Evolutionary conservation across 2,329 filamentous ascomycete species (phyloP).

Genomic region (Alternaria sp.): DNA sequence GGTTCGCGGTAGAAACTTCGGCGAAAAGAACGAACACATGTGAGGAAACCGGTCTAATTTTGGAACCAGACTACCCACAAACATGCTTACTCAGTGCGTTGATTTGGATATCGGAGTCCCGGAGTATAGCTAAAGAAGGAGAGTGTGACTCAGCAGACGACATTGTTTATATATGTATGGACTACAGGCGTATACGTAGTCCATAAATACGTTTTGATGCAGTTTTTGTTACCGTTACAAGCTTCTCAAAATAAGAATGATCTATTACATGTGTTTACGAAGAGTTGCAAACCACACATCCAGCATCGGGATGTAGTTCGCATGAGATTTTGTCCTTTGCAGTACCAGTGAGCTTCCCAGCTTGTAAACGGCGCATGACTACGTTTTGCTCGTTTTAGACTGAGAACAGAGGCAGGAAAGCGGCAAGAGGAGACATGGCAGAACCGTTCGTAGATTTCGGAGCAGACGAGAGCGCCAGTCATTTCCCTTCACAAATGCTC

Average conservation of each 20-base stretch:
- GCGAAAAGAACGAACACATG: neutral
- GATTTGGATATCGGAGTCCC: neutral
- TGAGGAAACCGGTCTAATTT: rapidly evolving
- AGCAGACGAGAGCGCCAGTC: too few species aligned
- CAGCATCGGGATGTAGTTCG: neutral
- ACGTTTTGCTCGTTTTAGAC: too few species aligned
- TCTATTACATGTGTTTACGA: neutral
- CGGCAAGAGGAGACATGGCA: too few species aligned
- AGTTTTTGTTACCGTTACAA: neutral
- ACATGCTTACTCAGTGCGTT: neutral
- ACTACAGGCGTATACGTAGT: neutral
- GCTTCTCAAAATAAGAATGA: neutral
- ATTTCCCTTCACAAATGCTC: too few species aligned
- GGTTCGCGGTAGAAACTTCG: neutral
- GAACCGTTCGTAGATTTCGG: too few species aligned
- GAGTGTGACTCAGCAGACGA: neutral
- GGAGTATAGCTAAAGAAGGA: neutral
- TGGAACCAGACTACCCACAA: neutral
- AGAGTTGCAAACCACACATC: neutral
- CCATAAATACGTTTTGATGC: neutral
- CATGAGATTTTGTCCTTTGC: neutral
- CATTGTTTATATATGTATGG: neutral
- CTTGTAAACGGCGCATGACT: too few species aligned
- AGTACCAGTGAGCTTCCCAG: too few species aligned
- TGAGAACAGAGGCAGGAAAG: too few species aligned